A percentile compares a stretch with the other conserved stretches of the same genome.
Evolutionary conservation across 352 stramenopile genomes (phyloP).

Genomic region (Phytophthora pistaciae): DNA sequence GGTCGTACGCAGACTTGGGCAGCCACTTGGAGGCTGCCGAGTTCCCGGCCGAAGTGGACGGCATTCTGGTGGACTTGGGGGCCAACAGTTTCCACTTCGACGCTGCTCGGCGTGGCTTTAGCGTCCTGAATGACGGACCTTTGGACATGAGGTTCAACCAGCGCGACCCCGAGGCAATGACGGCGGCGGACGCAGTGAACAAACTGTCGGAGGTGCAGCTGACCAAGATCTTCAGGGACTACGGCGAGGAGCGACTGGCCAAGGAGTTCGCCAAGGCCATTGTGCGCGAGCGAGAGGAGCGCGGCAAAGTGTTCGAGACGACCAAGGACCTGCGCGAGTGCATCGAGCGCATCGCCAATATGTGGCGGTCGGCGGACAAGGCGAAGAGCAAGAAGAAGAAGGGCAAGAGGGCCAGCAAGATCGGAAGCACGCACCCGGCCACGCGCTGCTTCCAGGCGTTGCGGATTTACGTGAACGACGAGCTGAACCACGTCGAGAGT

Average conservation of each 20-base stretch:
- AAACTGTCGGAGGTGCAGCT: constrained; percentile 77
- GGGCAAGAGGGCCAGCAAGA: constrained; percentile 32
- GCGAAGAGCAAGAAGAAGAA: constrained; percentile 31
- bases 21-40: constrained; percentile 43
- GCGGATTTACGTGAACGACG: constrained; percentile 85
- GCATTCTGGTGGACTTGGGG: constrained; percentile 81
- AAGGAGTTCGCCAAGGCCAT: constrained; percentile 89
- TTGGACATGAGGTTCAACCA: constrained; percentile 88
- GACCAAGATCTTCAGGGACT: constrained; percentile 75
- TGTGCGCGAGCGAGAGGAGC: constrained; percentile 69
- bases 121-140: constrained; percentile 75
- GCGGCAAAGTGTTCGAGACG: constrained; percentile 56
- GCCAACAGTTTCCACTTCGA: constrained; percentile 90
- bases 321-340: constrained; percentile 74
- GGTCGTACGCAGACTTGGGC: constrained; percentile 70
- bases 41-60: constrained; percentile 66
- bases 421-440: constrained; percentile 63
- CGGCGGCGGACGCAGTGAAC: constrained; percentile 77
- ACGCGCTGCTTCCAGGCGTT: constrained; percentile 85
- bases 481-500: constrained; percentile 72
- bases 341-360: constrained; percentile 80
- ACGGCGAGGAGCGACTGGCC: constrained; percentile 76
- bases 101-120: constrained; percentile 71
- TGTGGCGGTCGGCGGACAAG: constrained; percentile 52
- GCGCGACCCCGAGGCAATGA: constrained; percentile 24